phyloP scores from a whole-genome alignment of 345 rosid species.

The Brassica juncea region DNA sequence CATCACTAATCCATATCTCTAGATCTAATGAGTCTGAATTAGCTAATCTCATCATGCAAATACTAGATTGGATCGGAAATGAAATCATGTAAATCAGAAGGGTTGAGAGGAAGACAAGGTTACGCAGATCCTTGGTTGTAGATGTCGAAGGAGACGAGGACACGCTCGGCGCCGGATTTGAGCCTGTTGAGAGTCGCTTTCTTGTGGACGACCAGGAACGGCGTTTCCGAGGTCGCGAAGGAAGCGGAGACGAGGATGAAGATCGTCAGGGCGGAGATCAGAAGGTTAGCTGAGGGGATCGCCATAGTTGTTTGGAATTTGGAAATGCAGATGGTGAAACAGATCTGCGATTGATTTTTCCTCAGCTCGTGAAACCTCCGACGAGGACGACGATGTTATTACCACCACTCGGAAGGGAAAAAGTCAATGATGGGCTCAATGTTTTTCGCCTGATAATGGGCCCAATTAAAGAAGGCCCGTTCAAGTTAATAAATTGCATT shows the following conservation, averaged over 20 bases:
- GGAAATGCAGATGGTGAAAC: slow-evolving; percentile 26
- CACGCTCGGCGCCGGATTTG: slow-evolving; percentile 88
- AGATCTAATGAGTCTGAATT: slow-evolving; percentile 18
- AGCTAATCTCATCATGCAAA: slow-evolving; percentile 15
- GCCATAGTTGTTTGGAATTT: slow-evolving; percentile 26
- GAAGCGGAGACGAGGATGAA: slow-evolving; percentile 53
- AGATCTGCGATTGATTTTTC: slow-evolving; percentile 38
- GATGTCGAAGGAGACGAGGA: slow-evolving; percentile 78
- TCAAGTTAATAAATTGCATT: neutral
- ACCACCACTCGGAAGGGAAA: neutral
- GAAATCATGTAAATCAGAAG: neutral
- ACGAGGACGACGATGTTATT: neutral
- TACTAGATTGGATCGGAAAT: slow-evolving; percentile 18
- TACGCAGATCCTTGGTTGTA: slow-evolving; percentile 94
- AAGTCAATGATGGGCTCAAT: slow-evolving; percentile 34
- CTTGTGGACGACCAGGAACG: slow-evolving; percentile 92
- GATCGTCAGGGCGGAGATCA: slow-evolving; percentile 45
- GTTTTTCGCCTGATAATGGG: neutral
- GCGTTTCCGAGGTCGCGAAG: slow-evolving; percentile 66
- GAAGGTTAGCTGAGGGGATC: slow-evolving; percentile 31
- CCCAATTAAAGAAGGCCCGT: slow-evolving; percentile 20
- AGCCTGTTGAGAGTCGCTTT: slow-evolving; percentile 76
- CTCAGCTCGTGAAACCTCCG: slow-evolving; percentile 28
- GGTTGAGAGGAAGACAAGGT: too few species aligned
- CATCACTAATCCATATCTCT: neutral